Conservation (phyloP, 345 rosid genomes). For the Mallotus nudiflorus region DNA sequence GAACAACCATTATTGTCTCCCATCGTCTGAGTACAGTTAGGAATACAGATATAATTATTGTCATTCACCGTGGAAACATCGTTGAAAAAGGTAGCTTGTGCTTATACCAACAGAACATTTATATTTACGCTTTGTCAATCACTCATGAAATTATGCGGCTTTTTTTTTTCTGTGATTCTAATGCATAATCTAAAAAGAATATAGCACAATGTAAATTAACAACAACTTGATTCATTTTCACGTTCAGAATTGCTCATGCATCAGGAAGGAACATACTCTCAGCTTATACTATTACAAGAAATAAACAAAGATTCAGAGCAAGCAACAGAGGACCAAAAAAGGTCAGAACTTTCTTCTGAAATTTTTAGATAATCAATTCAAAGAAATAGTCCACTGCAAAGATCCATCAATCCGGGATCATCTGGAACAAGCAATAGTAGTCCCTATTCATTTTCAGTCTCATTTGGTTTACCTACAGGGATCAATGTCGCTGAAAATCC, state of each 20-base stretch:
- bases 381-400: conserved; percentile 40
- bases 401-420: conserved; percentile 60
- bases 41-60: conserved; percentile 75
- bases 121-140: too few relatives aligned
- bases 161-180: too few relatives aligned
- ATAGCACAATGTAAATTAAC: too few relatives aligned
- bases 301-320: conserved; percentile 43
- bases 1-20: conserved; percentile 35
- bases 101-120: too few relatives aligned
- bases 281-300: conserved; percentile 80
- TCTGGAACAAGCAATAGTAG: conserved; percentile 58
- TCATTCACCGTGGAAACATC: conserved; percentile 73
- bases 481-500: conserved; percentile 30
- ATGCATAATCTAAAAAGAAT: not conserved
- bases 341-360: conserved; percentile 1
- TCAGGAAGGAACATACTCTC: conserved; percentile 82
- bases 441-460: conserved; percentile 49
- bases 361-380: conserved; percentile 40
- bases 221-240: conserved; percentile 16
- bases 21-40: conserved; percentile 41
- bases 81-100: conserved; percentile 91
- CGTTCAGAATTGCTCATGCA: conserved; percentile 60
- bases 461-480: conserved; percentile 62
- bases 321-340: conserved; percentile 33
- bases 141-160: too few relatives aligned